Evolutionary conservation across 1,284 basidiomycete genomes (phyloP).

Genomic region (Puccinia sorghi): DNA sequence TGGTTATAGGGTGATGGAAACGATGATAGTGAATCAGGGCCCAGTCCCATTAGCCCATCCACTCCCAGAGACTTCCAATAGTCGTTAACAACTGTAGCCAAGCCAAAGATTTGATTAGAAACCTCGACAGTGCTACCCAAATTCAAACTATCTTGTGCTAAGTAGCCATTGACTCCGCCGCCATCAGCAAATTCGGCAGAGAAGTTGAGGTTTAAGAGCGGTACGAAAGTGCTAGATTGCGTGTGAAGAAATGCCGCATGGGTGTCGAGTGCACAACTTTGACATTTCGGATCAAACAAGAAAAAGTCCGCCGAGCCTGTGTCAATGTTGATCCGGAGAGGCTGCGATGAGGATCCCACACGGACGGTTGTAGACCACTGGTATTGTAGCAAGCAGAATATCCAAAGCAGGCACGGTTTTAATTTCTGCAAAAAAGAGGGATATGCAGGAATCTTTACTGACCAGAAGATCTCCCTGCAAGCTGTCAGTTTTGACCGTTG

Average conservation of each 20-base stretch:
- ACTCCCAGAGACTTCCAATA: conserved; percentile 34
- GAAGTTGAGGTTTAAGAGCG: background rate
- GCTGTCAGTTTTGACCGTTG: conserved; percentile 47
- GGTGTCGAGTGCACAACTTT: conserved; percentile 15
- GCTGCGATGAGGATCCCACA: conserved; percentile 32
- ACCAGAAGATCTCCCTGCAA: conserved; percentile 35
- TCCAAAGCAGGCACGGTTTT: background rate
- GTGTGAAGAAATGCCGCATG: background rate
- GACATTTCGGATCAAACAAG: conserved; percentile 36
- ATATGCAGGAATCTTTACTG: background rate
- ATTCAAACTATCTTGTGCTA: conserved; percentile 13
- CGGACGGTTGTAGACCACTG: conserved; percentile 41
- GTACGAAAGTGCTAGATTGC: conserved; percentile 11
- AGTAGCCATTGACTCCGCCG: conserved; percentile 14
- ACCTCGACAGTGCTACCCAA: background rate
- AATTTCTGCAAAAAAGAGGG: background rate
- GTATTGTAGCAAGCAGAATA: background rate
- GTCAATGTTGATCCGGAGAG: conserved; percentile 37
- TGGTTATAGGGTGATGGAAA: conserved; percentile 21
- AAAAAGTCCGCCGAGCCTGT: conserved; percentile 44
- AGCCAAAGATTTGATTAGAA: conserved; percentile 29
- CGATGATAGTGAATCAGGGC: conserved; percentile 27
- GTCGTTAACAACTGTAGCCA: conserved; percentile 29
- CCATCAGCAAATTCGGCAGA: conserved; percentile 29
- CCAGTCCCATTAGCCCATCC: conserved; percentile 40